Evolutionary conservation across 164 flowering plant genomes (phyloP).

Genomic region (Protea cynaroides): DNA sequence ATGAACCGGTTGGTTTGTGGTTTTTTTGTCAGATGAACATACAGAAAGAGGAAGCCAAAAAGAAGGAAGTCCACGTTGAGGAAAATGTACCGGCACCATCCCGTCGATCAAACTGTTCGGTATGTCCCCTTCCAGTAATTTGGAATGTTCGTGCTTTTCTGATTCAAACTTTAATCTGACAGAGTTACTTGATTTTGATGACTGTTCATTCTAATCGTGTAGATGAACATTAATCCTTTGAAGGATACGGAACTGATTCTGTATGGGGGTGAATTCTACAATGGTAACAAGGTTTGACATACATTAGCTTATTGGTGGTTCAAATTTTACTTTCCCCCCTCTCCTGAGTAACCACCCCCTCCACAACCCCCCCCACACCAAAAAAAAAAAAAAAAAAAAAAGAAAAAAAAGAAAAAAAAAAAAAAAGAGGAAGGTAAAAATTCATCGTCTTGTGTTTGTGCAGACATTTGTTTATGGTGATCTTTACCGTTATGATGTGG

Average conservation of each 20-base stretch:
- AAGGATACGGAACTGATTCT: slow-evolving; percentile 88
- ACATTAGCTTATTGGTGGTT: too few relatives aligned
- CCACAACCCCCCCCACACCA: too few relatives aligned
- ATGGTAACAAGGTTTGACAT: slow-evolving; percentile 75
- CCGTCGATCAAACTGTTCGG: slow-evolving; percentile 89
- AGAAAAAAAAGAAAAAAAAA: too few relatives aligned
- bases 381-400: too few relatives aligned
- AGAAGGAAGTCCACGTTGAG: slow-evolving; percentile 87
- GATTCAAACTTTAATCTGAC: not conserved
- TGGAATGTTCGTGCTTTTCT: not conserved
- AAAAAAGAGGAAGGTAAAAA: not conserved
- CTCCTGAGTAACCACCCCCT: too few relatives aligned
- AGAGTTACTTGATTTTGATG: not conserved
- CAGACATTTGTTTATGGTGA: slow-evolving; percentile 96
- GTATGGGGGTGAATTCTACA: slow-evolving; percentile 97
- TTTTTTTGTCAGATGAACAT: slow-evolving; percentile 55
- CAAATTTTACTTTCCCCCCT: not conserved
- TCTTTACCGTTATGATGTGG: slow-evolving; percentile 83
- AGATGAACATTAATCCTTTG: slow-evolving; percentile 81
- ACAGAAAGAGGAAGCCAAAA: slow-evolving; percentile 96
- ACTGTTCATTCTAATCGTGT: slow-evolving; percentile 8
- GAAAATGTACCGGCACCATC: slow-evolving; percentile 91
- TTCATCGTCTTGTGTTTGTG: slow-evolving; percentile 9
- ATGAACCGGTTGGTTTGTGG: not conserved
- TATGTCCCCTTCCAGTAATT: slow-evolving; percentile 16